Evolutionary conservation across 164 flowering plant genomes (phyloP).

Genomic region (Saururus chinensis): DNA sequence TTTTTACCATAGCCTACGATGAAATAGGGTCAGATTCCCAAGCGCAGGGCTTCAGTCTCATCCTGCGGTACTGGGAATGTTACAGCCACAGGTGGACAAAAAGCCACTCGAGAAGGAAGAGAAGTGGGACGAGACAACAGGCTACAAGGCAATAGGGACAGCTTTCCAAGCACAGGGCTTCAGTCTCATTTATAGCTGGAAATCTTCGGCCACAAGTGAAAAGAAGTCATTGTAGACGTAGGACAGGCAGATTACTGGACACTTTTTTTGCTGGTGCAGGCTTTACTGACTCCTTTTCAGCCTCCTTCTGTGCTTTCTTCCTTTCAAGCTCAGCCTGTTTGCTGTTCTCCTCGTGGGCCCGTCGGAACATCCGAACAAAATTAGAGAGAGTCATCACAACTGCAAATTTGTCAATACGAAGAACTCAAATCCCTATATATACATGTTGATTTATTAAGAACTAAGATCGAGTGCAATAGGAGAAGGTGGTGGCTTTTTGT

Average conservation of each 20-base stretch:
- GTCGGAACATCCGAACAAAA: conserved; percentile 74
- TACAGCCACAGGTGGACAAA: too few relatives aligned
- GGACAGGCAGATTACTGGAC: conserved; percentile 19
- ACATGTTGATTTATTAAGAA: too few relatives aligned
- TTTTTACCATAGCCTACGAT: too few relatives aligned
- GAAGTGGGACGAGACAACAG: too few relatives aligned
- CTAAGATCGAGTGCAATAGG: too few relatives aligned
- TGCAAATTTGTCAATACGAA: conserved; percentile 25
- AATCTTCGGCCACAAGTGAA: background rate
- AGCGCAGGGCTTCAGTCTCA: too few relatives aligned
- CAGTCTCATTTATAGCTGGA: background rate
- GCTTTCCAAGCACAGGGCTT: background rate
- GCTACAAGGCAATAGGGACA: background rate
- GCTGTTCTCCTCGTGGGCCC: conserved; percentile 80
- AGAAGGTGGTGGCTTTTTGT: too few relatives aligned
- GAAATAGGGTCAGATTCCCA: too few relatives aligned
- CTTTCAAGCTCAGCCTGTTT: conserved; percentile 86
- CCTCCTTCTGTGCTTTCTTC: conserved; percentile 87
- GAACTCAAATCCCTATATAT: background rate
- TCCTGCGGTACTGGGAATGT: too few relatives aligned
- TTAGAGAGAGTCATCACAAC: conserved; percentile 71
- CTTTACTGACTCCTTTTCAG: conserved; percentile 79
- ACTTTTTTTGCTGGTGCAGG: conserved; percentile 38
- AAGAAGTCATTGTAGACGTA: background rate
- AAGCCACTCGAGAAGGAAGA: too few relatives aligned